Evolutionary conservation across 768 basidiomycete species (phyloP).

Genomic region (Russula sp.): DNA sequence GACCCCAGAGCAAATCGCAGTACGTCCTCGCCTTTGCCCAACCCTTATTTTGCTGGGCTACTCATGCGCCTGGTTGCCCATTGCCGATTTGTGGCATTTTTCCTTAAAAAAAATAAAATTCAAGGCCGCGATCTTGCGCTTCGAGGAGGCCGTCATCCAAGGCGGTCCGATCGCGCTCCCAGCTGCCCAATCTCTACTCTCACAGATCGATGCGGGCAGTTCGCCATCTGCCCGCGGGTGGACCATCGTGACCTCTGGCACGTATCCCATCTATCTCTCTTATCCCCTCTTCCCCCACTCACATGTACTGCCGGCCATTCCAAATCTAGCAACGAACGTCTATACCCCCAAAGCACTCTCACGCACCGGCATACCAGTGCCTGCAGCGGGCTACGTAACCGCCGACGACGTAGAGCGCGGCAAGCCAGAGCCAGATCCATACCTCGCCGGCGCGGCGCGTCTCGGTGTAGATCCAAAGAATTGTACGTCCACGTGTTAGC

Average conservation of each 20-base stretch:
- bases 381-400: constrained; percentile 63
- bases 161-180: constrained; percentile 63
- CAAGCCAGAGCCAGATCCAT: constrained; percentile 89
- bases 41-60: not conserved
- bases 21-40: constrained; percentile 36
- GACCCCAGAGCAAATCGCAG: constrained; percentile 56
- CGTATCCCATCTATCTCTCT: constrained; percentile 54
- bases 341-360: constrained; percentile 68
- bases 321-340: constrained; percentile 60
- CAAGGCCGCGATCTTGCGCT: constrained; percentile 64
- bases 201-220: constrained; percentile 31
- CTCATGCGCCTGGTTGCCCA: not conserved
- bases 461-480: constrained; percentile 54
- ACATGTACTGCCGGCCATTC: not conserved
- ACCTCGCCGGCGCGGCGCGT: constrained; percentile 67
- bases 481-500: constrained; percentile 46
- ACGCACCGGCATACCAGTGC: constrained; percentile 58
- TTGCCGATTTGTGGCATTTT: not conserved
- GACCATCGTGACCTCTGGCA: constrained; percentile 86
- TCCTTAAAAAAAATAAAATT: not conserved
- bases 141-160: constrained; percentile 71
- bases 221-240: constrained; percentile 47
- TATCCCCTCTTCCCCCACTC: not conserved
- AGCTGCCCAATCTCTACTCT: constrained; percentile 57
- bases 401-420: constrained; percentile 67